phyloP scores from a whole-genome alignment of 140 eudicot species.

The Bidens hawaiensis region DNA sequence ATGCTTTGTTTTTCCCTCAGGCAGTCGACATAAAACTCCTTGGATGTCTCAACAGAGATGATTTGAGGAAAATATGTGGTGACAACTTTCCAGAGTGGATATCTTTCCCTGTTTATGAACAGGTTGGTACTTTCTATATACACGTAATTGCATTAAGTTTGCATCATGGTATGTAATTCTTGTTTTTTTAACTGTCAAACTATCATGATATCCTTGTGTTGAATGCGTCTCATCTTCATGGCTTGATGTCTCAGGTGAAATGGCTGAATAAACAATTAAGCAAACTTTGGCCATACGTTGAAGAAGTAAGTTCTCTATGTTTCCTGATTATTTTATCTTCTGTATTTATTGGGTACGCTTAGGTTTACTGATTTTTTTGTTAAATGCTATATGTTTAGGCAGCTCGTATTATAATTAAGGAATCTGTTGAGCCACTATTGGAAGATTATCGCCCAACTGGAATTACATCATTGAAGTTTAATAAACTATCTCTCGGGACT shows the following conservation, averaged over 20 bases:
- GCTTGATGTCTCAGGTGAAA: too few relatives aligned
- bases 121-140: constrained; percentile 42
- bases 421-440: constrained; percentile 88
- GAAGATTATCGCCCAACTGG: constrained; percentile 98
- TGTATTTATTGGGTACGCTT: background rate
- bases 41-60: constrained; percentile 84
- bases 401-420: constrained; percentile 71
- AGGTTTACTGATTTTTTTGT: background rate
- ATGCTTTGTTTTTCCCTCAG: constrained; percentile 43
- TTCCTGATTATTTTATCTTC: too few relatives aligned
- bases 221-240: too few relatives aligned
- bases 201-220: background rate
- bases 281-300: constrained; percentile 95
- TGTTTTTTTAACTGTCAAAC: background rate
- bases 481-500: constrained; percentile 85
- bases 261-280: constrained; percentile 89
- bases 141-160: background rate
- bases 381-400: constrained; percentile 56
- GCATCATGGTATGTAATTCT: background rate
- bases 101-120: constrained; percentile 93
- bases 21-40: constrained; percentile 88
- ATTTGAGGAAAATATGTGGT: constrained; percentile 86
- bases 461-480: constrained; percentile 87
- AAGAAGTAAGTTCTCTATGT: constrained; percentile 61
- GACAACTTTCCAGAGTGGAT: constrained; percentile 96